Base-by-base conservation (phyloP, 768 basidiomycete species). In the Kwoniella sp. region DNA sequence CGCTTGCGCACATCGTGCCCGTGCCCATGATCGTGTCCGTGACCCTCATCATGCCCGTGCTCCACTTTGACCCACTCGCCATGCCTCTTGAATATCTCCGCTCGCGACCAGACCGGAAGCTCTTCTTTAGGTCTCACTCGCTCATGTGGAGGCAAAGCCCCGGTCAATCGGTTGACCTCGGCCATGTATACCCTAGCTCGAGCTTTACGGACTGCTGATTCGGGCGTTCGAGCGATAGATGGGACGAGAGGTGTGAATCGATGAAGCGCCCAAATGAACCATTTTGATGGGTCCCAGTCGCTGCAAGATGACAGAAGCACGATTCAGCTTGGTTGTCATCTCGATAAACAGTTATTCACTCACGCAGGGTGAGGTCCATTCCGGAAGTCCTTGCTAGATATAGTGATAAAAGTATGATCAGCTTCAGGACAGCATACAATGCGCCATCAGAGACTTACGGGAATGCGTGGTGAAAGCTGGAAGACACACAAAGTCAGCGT, bases 231-330 rank as follows among this genome's bases (percentile, higher is more conserved):
- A 1, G 73, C 69, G 63, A 81, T 70, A 4, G 74, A 56, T 17
- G 80, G 77, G 0, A 79, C 72, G 50, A 81, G 54, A 1, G 77
- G 73, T 0, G 80, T 79, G 71, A 67, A 76, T 25, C 41, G 72
- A 67, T 87, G 81, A 12, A 91, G 82, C 4, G 80, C 54, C 23
- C 85, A 74, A 47, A 91, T 90, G 48, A 87, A 84, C 90, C 89
- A 91, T 81, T 90, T 91, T 1, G 88, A 88, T 0, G 90, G 89
- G 78, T 92, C 90, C 89, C 89, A 92, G 69, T 88, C 89, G 26
- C 82, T 77, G 7, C 65, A 53, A 22, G 84, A 83, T 11, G 86
- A 55, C 11, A 45, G 5, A 11, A 13, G 7, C 9, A 26, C 22
- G 22, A 4, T 22, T 58, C 45, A 64, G 63, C 55, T 64, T 12